Base-by-base conservation (phyloP, 179 eudicot genomes). In the Kewa caespitosa region DNA sequence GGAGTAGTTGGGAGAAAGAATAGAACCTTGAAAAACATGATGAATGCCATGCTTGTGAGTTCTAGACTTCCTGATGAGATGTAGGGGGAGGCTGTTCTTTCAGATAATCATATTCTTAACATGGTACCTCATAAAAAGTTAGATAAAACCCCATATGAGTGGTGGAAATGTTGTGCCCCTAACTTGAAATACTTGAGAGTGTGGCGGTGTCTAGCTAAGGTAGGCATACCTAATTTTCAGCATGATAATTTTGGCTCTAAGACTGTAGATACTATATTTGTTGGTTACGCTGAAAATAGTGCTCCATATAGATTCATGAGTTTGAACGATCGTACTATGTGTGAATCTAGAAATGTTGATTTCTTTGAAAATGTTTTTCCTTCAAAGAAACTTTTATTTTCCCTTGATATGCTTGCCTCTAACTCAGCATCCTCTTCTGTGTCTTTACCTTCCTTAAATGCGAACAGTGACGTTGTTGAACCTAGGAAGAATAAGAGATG, bases 361-460 rank as follows among this genome's bases (percentile, higher is more conserved):
- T 43, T 69, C 15, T 69, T 69, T 69, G 57, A 69, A 50, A 20
- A 38, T 38, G 25, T 39, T 25, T 68, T 68, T 25, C 72, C 72
- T 68, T 23, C 39, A n/a, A 68, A 68, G 32, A n/a, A n/a, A n/a
- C n/a, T n/a, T n/a, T n/a, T n/a, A n/a, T n/a, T 42, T 17, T 17
- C 48, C 17, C 11, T 17, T 42, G 8, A 42, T 8, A 17, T 42
- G 48, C 48, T 8, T 42, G 48, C 48, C 17, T 42, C 48, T 42
- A 8, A 8, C 17, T n/a, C 9, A 7, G 67, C 37, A 25, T 20
- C 31, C 15, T n/a, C 9, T 32, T 4, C 25, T 62, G n/a, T 27
- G 36, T 62, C 4, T 62, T n/a, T n/a, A n/a, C n/a, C n/a, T n/a
- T n/a, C n/a, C n/a, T n/a, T n/a, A n/a, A n/a, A n/a, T n/a, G n/a